Evolutionary conservation across 2,329 filamentous ascomycete species (phyloP).

Genomic region (Chrysoporthe cubensis): DNA sequence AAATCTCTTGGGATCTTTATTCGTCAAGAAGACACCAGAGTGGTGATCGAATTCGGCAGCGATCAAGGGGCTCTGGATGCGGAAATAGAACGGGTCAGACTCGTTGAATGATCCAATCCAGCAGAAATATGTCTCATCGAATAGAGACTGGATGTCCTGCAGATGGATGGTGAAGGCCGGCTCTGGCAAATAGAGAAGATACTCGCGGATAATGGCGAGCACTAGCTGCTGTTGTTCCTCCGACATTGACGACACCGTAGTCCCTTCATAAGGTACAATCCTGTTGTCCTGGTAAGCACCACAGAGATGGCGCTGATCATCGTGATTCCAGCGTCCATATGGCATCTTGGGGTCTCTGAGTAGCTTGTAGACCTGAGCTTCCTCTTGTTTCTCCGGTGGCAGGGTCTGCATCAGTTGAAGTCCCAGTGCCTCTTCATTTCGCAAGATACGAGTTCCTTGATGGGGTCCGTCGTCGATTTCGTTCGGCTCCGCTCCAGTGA

Average conservation of each 20-base stretch:
- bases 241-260: constrained; percentile 56
- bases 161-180: constrained; percentile 58
- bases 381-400: constrained; percentile 46
- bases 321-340: constrained; percentile 74
- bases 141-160: constrained; percentile 55
- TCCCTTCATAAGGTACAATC: constrained; percentile 73
- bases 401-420: constrained; percentile 71
- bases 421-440: constrained; percentile 66
- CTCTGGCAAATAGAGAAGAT: constrained; percentile 68
- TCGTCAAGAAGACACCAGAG: constrained; percentile 76
- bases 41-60: constrained; percentile 81
- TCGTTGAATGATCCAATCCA: constrained; percentile 76
- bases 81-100: constrained; percentile 75
- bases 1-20: constrained; percentile 74
- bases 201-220: constrained; percentile 64
- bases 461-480: constrained; percentile 68
- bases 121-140: constrained; percentile 75
- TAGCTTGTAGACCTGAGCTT: constrained; percentile 60
- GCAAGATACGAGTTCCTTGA: constrained; percentile 67
- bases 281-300: constrained; percentile 81
- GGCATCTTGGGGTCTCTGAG: constrained; percentile 70
- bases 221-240: constrained; percentile 56
- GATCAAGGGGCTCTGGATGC: constrained; percentile 76
- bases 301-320: constrained; percentile 78
- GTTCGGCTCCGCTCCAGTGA: constrained; percentile 81